Base-by-base conservation (phyloP, 1,139 yeast genomes). In the Yamadazyma friedrichii region DNA sequence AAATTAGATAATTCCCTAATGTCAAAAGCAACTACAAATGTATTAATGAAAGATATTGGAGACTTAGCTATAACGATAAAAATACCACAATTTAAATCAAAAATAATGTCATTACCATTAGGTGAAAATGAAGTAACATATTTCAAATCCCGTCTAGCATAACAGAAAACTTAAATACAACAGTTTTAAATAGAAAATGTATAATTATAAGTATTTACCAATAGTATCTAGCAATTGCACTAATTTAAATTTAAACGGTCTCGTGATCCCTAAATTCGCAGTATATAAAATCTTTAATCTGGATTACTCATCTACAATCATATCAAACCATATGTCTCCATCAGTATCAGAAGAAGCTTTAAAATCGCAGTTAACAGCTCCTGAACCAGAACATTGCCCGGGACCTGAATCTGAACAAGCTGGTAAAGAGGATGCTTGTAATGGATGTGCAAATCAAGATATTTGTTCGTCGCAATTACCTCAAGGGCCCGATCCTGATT, bases 331-430 rank as follows among this genome's bases (percentile, higher is more conserved):
- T 20, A 61, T 61, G 65, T 52, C 64, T 17, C 65, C 65, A 13
- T 47, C 59, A 13, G 47, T 48, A 12, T 41, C 48, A 13, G 41
- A 47, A 33, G 50, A 48, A 38, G 45, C 45, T 24, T 41, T 47
- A 3, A 42, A 39, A n/a, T 45, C 64, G 3, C 61, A 64, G 46
- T 59, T 71, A 24, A 54, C 57, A 38, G 78, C 78, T 0, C 84
- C 39, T 10, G 87, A 2, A 89, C 96, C 97, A 2, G 97, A 89
- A 56, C 98, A 93, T 63, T 93, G 99, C 68, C 98, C 98, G 0
- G 99, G 98, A 0, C 96, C 98, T 1, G 96, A 91, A 58, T 86
- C 95, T 1, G 96, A 88, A 50, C 66, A 69, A 41, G 98, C 99
- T 2, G 99, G 99, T 8, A 80, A 84, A 55, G 93, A 88, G 2